Evolutionary conservation across 352 stramenopile species (phyloP).

Genomic region (Phytophthora pisi): DNA sequence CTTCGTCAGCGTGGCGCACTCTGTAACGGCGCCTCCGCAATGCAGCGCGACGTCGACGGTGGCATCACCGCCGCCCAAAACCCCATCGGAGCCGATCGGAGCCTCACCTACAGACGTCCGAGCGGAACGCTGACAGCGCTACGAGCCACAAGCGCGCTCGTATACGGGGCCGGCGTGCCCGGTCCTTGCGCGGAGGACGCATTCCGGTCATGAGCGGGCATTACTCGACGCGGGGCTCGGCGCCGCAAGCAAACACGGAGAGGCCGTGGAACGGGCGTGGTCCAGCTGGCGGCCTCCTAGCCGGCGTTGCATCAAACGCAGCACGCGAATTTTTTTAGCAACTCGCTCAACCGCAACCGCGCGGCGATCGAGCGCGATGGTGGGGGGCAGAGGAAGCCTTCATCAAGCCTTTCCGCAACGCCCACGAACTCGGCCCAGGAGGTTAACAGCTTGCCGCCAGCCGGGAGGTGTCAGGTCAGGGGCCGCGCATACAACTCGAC

Average conservation of each 20-base stretch:
- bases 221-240: slow-evolving; percentile 18
- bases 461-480: not conserved
- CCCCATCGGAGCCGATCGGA: slow-evolving; percentile 1
- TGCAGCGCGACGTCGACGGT: not conserved
- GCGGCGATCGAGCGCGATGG: not conserved
- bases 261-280: slow-evolving; percentile 24
- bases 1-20: not conserved
- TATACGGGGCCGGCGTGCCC: slow-evolving; percentile 14
- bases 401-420: not conserved
- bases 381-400: not conserved
- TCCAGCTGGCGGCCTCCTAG: slow-evolving; percentile 32
- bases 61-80: not conserved
- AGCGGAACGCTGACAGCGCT: slow-evolving; percentile 21
- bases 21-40: slow-evolving; percentile 6
- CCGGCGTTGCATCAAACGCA: slow-evolving; percentile 13
- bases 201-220: slow-evolving; percentile 27
- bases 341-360: not conserved
- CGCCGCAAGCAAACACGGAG: slow-evolving; percentile 9
- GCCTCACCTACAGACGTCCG: slow-evolving; percentile 1
- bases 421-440: not conserved
- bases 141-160: slow-evolving; percentile 23
- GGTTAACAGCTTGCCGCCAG: not conserved
- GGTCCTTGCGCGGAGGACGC: slow-evolving; percentile 17
- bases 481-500: not conserved
- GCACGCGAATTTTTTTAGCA: not conserved